Base-by-base conservation (phyloP, 1,284 basidiomycete species). In the Rhodotorula sp. region DNA sequence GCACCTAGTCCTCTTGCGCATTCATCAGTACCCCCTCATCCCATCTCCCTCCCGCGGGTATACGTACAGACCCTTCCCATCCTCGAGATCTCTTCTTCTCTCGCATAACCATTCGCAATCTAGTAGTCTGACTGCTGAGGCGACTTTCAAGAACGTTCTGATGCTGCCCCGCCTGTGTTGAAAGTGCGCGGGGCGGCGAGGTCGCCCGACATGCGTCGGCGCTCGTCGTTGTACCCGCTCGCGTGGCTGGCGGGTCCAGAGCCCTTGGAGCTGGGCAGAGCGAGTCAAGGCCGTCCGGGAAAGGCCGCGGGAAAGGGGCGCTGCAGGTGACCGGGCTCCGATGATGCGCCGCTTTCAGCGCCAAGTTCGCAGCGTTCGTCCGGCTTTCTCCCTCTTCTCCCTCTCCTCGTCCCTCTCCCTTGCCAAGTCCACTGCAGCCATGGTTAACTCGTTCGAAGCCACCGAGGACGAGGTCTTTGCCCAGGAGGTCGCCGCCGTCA, bases 401-500 rank as follows among this genome's bases (percentile, higher is more conserved):
- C 53, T 56, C 32, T 39, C 10, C 56, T 53, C n/a, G 21, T 53
- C 37, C 15, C 34, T 41, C 36, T 44, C 53, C 39, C 29, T 10
- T 46, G 37, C 25, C 29, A 6, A 7, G 3, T 21, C 29, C 36
- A 27, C 61, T 13, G 2, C 7, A 36, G 65, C n/a, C 63, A 78
- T 78, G 77, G 61, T 68, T 50, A 44, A 63, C 13, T 74, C 75
- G 22, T 76, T 71, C 65, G 77, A 73, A 67, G 64, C 72, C 55
- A 77, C 80, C 61, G 82, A 83, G 70, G 80, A 80, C 66, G 73
- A 79, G 57, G 68, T 69, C 34, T 96, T 97, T 83, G 86, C 88
- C 69, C 85, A 88, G 62, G 91, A 98, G 82, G 91, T 96, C 72
- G 88, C 88, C 70, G 84, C 89, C 77, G 89, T 96, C 77, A 91